Base-by-base conservation (phyloP, 2,329 filamentous ascomycete species). In the Pseudogymnoascus sp. region DNA sequence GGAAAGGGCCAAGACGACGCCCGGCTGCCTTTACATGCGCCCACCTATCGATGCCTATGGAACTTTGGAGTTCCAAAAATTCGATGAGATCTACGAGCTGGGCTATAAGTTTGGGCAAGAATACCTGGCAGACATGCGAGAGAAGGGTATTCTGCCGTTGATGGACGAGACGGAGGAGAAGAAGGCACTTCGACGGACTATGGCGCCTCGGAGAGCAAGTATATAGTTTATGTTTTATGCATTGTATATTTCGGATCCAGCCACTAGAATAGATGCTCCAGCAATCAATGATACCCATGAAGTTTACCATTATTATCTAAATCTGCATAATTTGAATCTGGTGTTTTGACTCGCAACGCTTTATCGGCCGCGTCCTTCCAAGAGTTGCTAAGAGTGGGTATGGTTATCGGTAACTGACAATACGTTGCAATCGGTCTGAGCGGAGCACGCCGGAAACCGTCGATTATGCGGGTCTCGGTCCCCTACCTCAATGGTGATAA, bases 1-100 rank as follows among this genome's bases (percentile, higher is more conserved):
- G 26, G 94, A 99, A 74, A 83, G 92, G 37, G 94, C 94, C 24
- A 99, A 99, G 79, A 88, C 81, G 4, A 93, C 89, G 70, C 85
- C 91, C 0, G 94, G 94, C 0, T 97, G 93, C 74, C 81, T 96
- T 60, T 99, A 99, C 74, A 96, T 99, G 90, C 84, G 94, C 0
- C 95, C 95, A 4, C 94, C 94, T 0, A 89, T 99, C 65, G 94
- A 97, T 71, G 82, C 84, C 1, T 99, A 96, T 68, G 94, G 92
- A 4, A 99, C 94, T 1, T 78, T 99, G 31, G 94, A 99, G 63
- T 99, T 99, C 78, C 90, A 86, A 64, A 97, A 96, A 74, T 99
- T 99, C 74, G 93, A 97, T 70, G 95, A 99, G 79, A 93, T 99
- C 60, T 96, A 95, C 70, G 81, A 88, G 67, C 82, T 97, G 9